A percentile compares a stretch with the other conserved stretches of the same genome.
Conservation (phyloP, 345 rosid species). For the Rhizophora apiculata region DNA sequence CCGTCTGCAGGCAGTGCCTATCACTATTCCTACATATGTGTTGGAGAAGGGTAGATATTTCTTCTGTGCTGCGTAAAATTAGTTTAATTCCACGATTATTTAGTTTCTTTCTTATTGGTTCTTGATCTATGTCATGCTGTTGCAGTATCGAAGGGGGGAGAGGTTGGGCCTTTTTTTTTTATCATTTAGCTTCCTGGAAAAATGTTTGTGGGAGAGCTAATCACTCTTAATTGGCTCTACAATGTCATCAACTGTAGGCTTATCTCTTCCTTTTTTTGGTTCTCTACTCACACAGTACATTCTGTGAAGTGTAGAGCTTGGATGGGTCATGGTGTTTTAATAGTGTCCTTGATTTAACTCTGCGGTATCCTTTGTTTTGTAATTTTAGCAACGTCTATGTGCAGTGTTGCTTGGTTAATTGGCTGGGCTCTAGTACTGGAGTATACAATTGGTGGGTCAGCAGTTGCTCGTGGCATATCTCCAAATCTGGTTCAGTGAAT, state of each 20-base stretch:
- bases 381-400: slow-evolving; percentile 4
- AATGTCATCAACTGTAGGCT: neutral
- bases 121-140: neutral
- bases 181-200: neutral
- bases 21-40: slow-evolving; percentile 91
- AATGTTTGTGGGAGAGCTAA: neutral
- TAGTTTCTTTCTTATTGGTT: neutral
- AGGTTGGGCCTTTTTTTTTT: neutral
- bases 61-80: neutral
- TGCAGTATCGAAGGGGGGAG: neutral
- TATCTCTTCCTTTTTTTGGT: neutral
- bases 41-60: slow-evolving; percentile 78
- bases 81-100: neutral
- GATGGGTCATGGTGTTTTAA: no score
- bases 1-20: slow-evolving; percentile 99
- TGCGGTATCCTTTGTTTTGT: neutral
- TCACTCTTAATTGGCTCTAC: neutral
- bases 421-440: slow-evolving; percentile 95
- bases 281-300: neutral
- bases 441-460: slow-evolving; percentile 91
- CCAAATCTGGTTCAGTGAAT: slow-evolving; percentile 62
- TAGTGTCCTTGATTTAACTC: neutral
- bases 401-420: slow-evolving; percentile 92
- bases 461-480: slow-evolving; percentile 90
- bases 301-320: neutral